Evolutionary conservation across 2,329 filamentous ascomycete species (phyloP), one percentile per base, ranked within the genome.

Genomic region (Hypoxylon sp.): DNA sequence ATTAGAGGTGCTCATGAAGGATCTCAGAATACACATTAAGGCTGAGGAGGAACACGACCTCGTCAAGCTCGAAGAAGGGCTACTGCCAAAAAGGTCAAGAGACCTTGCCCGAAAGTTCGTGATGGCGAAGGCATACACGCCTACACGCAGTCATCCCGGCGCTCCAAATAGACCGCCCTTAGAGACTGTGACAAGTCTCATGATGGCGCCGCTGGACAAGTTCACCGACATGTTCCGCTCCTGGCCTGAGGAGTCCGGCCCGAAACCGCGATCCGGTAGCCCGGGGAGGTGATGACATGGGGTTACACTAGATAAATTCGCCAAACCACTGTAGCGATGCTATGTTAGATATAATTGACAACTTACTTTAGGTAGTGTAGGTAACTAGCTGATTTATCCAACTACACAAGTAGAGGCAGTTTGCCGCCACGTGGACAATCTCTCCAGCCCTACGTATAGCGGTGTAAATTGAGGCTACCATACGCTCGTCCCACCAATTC

Each of bases 161-260:
- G 76, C 80, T 1, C 83, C 83, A 2, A 79, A 84, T 64, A 82
- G 81, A 56, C 83, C 83, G 0, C 82, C 81, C 0, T 86, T 85
- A 64, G 84, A 86, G 77, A 86, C 83, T 0, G 81, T 80, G 0
- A 79, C 79, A 23, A 83, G 81, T 0, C 71, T 87, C 36, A 72
- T 88, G 74, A 77, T 82, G 1, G 85, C 85, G 10, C 85, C 85
- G 0, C 76, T 87, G n/a, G 86, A 87, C 74, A 82, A 82, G 62
- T 68, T 88, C 19, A 75, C 76, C 32, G 84, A 87, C 76, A 51
- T 86, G 3, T 86, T 88, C 69, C 70, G 60, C 62, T 41, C 48
- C 45, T 69, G 63, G 72, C 72, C 59, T 21, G 25, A 66, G 38
- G 65, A 70, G 48, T 45, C 60, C 1, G 21, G 45, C 9, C 13